Percentiles rank a stretch among this genome's conserved stretches.
phyloP scores from a whole-genome alignment of 2,329 filamentous ascomycete species.

The Diaporthe caulivora region DNA sequence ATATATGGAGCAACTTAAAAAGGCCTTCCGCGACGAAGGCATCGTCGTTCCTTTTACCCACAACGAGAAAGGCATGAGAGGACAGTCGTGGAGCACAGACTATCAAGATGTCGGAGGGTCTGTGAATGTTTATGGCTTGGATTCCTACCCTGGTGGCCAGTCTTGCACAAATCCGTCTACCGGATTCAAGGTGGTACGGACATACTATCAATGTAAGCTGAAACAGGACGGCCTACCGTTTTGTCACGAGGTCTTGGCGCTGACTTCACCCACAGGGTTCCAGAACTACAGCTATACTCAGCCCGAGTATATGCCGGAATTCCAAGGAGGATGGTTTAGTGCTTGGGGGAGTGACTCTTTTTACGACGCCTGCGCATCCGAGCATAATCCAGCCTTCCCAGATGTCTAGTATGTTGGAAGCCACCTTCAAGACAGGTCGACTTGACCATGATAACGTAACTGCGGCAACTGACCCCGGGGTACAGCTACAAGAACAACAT shows the following conservation, averaged over 20 bases:
- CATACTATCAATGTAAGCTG: constrained; percentile 62
- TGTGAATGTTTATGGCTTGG: constrained; percentile 63
- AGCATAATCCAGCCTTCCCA: constrained; percentile 60
- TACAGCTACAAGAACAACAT: constrained; percentile 65
- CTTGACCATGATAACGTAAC: neutral
- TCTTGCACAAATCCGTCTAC: constrained; percentile 62
- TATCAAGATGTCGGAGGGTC: constrained; percentile 68
- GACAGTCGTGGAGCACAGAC: constrained; percentile 65
- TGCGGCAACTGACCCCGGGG: neutral
- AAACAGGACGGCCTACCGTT: neutral
- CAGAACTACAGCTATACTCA: constrained; percentile 66
- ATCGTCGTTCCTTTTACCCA: constrained; percentile 62
- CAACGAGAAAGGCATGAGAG: constrained; percentile 64
- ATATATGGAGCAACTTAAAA: constrained; percentile 65
- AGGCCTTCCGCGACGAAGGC: constrained; percentile 58
- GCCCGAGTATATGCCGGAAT: constrained; percentile 65
- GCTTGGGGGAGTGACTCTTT: constrained; percentile 63
- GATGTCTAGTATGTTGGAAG: constrained; percentile 57
- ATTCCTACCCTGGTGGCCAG: constrained; percentile 60
- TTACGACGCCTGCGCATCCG: constrained; percentile 62
- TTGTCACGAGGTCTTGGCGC: neutral
- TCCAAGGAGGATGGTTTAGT: constrained; percentile 66
- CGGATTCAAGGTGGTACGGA: constrained; percentile 63
- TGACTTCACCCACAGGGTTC: constrained; percentile 51
- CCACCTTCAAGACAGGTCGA: no score